A percentile compares a stretch with the other conserved stretches of the same genome.
These are phyloP conservation scores for Ilyonectria robusta DNA, from an alignment of 2,329 filamentous ascomycete genomes.

Conservation along the genomic window DNA sequence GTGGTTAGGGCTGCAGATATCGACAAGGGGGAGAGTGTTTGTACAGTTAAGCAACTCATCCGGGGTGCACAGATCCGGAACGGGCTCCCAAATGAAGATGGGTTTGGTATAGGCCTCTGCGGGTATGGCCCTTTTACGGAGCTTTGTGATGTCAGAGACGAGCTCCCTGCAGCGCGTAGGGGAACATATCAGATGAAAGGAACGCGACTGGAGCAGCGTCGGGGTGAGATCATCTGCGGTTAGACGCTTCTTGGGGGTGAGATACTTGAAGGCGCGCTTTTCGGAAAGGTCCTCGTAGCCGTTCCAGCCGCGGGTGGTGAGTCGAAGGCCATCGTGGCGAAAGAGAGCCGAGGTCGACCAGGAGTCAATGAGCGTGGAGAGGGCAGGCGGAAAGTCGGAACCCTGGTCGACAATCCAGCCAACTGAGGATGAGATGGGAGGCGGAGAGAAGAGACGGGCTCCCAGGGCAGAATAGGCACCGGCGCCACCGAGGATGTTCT, in stretches of 20 bases:
- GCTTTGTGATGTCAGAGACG: constrained; percentile 76
- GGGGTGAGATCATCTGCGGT: constrained; percentile 79
- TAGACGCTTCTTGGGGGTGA: constrained; percentile 87
- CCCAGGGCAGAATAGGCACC: constrained; percentile 90
- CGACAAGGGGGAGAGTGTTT: constrained; percentile 72
- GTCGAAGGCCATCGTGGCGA: constrained; percentile 73
- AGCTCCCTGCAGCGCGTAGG: constrained; percentile 83
- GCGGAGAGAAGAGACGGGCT: constrained; percentile 87
- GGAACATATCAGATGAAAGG: constrained; percentile 91
- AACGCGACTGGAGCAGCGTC: constrained; percentile 77
- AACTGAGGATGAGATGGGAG: constrained; percentile 74
- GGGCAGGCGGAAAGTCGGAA: constrained; percentile 82
- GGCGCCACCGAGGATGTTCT: constrained; percentile 88
- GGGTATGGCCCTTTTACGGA: constrained; percentile 61
- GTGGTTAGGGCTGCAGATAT: constrained; percentile 85
- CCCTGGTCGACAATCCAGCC: constrained; percentile 95
- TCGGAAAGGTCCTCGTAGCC: constrained; percentile 82
- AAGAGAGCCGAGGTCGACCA: constrained; percentile 85
- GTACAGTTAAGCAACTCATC: constrained; percentile 76
- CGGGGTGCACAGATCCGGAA: constrained; percentile 88
- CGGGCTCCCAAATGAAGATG: constrained; percentile 94
- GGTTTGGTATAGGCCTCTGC: constrained; percentile 66
- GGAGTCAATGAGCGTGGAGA: constrained; percentile 74
- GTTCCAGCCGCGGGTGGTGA: constrained; percentile 95
- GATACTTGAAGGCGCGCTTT: constrained; percentile 85